phyloP scores from a whole-genome alignment of 768 basidiomycete species.

The Artomyces pyxidatus region DNA sequence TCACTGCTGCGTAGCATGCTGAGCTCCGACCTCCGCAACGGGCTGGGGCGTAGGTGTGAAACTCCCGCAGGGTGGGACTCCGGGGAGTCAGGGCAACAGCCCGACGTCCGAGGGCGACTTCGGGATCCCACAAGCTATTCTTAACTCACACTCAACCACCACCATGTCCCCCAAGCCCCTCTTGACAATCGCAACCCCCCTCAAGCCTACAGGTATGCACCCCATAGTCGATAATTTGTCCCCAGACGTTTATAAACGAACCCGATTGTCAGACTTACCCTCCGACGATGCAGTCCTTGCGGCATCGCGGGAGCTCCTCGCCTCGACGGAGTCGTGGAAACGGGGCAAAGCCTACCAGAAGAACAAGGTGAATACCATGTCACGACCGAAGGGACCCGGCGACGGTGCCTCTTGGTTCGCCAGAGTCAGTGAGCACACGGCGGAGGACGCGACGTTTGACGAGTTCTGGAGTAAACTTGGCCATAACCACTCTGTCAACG shows the following conservation, averaged over 20 bases:
- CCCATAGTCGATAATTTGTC: too few relatives aligned
- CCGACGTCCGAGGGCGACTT: too few relatives aligned
- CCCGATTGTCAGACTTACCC: slow-evolving; percentile 43
- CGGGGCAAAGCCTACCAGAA: slow-evolving; percentile 54
- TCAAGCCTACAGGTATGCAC: slow-evolving; percentile 32
- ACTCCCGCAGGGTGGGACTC: too few relatives aligned
- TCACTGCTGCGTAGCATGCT: too few relatives aligned
- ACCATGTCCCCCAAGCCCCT: slow-evolving; percentile 19
- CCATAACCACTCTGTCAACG: slow-evolving; percentile 56
- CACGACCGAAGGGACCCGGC: slow-evolving; percentile 39
- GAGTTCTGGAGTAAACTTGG: slow-evolving; percentile 66
- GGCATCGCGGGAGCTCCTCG: slow-evolving; percentile 47
- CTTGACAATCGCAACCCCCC: slow-evolving; percentile 29
- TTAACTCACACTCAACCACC: neutral
- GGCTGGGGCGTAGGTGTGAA: too few relatives aligned
- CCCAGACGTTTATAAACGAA: too few relatives aligned
- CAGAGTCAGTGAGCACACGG: slow-evolving; percentile 56
- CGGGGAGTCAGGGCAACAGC: too few relatives aligned
- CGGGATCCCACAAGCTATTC: neutral
- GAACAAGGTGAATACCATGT: slow-evolving; percentile 46
- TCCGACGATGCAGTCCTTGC: slow-evolving; percentile 48
- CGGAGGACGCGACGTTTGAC: slow-evolving; percentile 64
- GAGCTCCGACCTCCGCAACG: too few relatives aligned
- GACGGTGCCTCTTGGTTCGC: slow-evolving; percentile 63
- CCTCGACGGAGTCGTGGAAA: slow-evolving; percentile 54